Evolutionary conservation across 2,329 filamentous ascomycete genomes (phyloP), one percentile per base, ranked within the genome.

Genomic region (Beauveria varroae): DNA sequence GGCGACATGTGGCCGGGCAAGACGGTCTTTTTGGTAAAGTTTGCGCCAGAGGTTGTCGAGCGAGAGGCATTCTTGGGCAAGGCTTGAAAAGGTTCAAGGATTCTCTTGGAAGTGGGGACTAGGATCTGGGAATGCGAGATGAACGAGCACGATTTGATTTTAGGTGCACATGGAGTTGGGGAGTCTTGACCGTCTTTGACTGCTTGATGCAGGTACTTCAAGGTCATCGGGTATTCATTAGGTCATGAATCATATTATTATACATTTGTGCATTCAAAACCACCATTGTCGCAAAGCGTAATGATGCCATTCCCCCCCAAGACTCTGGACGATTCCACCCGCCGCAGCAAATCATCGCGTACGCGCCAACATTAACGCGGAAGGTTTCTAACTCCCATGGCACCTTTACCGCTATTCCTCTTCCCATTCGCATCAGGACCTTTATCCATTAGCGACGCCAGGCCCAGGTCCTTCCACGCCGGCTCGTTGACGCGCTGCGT

Each of bases 1-100:
- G 83, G 87, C 65, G 91, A 93, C 70, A 88, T 98, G 86, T 98
- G 93, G 93, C 95, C 95, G 0, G 91, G 90, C 40, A 91, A 95
- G 79, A 99, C 95, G 49, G 93, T 99, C 37, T 99, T 97, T 72
- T 75, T 99, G 73, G 87, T 99, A 70, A 92, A 93, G 75, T 99
- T 99, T 72, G 87, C 90, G 66, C 81, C 86, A n/a, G 90, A 91
- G 73, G 93, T 98, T 47, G 79, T 98, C 73, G 93, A 98, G 79
- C 81, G 95, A 72, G 95, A 99, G 80, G 87, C 87, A 64, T 89
- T 91, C 68, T 73, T 96, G 68, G 88, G 86, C 62, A 86, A 88
- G 75, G 75, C 70, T 59, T 80, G 28, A 64, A 41, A 18, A 47
- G 8, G 7, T n/a, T 28, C 26, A 20, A 7, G 60, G 43, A 14